These are phyloP conservation scores for Discostella pseudostelligera DNA, from an alignment of 108 stramenopile genomes.

Conservation along the genomic window DNA sequence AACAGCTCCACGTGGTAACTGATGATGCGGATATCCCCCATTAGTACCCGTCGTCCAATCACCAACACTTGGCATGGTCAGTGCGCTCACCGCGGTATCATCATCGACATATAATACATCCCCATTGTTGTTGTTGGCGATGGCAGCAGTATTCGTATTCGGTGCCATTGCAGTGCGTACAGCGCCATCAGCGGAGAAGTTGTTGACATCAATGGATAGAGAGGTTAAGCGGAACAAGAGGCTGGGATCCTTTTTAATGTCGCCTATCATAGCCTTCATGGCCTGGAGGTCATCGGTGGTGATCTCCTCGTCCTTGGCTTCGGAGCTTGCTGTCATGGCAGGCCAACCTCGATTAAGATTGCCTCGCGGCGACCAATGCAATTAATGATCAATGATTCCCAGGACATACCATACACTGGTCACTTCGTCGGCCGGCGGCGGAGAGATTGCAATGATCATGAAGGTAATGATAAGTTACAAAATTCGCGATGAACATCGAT, in stretches of 20 bases:
- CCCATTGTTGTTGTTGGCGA: background rate
- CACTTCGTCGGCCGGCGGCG: too few relatives aligned
- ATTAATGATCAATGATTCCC: too few relatives aligned
- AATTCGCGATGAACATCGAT: too few relatives aligned
- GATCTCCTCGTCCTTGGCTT: slow-evolving; percentile 15
- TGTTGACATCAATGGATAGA: background rate
- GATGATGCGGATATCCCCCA: background rate
- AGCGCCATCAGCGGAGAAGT: background rate
- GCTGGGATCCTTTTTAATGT: slow-evolving; percentile 42
- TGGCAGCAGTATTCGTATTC: background rate
- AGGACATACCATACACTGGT: too few relatives aligned
- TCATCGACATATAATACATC: slow-evolving; percentile 9
- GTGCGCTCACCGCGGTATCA: slow-evolving; percentile 26
- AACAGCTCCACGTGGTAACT: background rate
- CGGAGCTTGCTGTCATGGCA: background rate
- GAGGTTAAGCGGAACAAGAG: slow-evolving; percentile 28
- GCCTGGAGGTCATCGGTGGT: slow-evolving; percentile 42
- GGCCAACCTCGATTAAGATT: background rate
- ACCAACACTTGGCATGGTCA: slow-evolving; percentile 27
- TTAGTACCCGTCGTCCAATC: background rate
- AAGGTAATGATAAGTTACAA: too few relatives aligned
- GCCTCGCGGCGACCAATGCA: too few relatives aligned
- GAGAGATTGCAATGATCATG: too few relatives aligned
- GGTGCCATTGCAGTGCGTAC: too few relatives aligned
- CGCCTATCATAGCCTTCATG: slow-evolving; percentile 44